These are phyloP conservation scores for Candida parachauliodes DNA, from an alignment of 805 yeast species.

Conservation along the genomic window DNA sequence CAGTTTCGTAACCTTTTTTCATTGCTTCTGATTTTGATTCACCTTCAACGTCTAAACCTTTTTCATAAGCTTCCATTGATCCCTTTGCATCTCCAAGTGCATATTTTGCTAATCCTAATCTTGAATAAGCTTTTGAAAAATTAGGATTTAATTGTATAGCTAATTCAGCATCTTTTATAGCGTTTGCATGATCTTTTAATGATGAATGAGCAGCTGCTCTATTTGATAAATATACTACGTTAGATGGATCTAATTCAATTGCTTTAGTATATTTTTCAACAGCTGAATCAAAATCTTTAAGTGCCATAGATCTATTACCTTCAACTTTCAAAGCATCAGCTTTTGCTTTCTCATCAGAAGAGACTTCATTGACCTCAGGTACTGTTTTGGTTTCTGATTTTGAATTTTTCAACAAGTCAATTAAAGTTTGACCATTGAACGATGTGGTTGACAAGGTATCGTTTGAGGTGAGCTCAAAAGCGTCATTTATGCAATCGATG, in stretches of 20 bases:
- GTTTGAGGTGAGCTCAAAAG: slow-evolving; percentile 65
- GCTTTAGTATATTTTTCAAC: slow-evolving; percentile 79
- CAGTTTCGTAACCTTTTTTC: slow-evolving; percentile 91
- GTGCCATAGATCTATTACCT: slow-evolving; percentile 89
- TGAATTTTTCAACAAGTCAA: slow-evolving; percentile 36
- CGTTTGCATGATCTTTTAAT: slow-evolving; percentile 64
- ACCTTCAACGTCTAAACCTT: slow-evolving; percentile 86
- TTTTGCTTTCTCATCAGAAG: slow-evolving; percentile 53
- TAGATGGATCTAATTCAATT: slow-evolving; percentile 60
- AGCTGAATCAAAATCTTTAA: slow-evolving; percentile 66
- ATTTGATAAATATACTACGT: slow-evolving; percentile 85
- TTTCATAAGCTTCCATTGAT: slow-evolving; percentile 84
- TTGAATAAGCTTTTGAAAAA: slow-evolving; percentile 90
- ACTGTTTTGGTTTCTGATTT: slow-evolving; percentile 30
- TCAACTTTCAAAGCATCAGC: slow-evolving; percentile 85
- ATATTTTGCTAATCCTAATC: slow-evolving; percentile 90
- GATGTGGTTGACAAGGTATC: slow-evolving; percentile 35
- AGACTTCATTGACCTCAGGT: slow-evolving; percentile 36
- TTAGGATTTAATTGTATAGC: slow-evolving; percentile 76
- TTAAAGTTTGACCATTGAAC: slow-evolving; percentile 47
- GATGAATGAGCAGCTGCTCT: slow-evolving; percentile 97
- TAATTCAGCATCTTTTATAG: slow-evolving; percentile 76
- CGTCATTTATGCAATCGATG: slow-evolving; percentile 85
- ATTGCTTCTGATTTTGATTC: slow-evolving; percentile 80
- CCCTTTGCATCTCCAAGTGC: slow-evolving; percentile 93